Evolutionary conservation across 306 rosid genomes (phyloP).

Genomic region (Cucurbita argyrosperma): DNA sequence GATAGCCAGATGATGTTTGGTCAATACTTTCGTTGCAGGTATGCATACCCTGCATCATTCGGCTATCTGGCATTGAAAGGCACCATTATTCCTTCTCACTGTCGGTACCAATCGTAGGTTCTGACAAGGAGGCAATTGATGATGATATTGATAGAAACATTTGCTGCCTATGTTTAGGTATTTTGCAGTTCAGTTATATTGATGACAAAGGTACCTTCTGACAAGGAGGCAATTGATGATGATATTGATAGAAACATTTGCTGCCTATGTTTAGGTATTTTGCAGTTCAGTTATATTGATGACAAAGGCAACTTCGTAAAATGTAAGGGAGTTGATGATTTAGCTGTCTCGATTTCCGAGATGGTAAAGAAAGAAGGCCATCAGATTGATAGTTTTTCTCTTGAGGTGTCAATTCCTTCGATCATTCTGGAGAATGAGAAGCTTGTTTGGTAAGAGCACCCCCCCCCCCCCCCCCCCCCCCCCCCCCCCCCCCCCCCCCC

Average conservation of each 20-base stretch:
- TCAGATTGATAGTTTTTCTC: constrained; percentile 48
- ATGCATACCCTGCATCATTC: constrained; percentile 59
- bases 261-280: constrained; percentile 60
- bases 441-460: constrained; percentile 25
- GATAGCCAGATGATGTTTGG: background rate
- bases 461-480: no score
- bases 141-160: background rate
- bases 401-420: constrained; percentile 60
- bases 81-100: constrained; percentile 17
- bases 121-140: constrained; percentile 16
- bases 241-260: constrained; percentile 17
- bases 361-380: constrained; percentile 32
- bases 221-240: constrained; percentile 13
- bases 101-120: constrained; percentile 17
- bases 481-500: no score
- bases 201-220: constrained; percentile 11
- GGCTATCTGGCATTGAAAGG: constrained; percentile 41
- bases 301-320: constrained; percentile 12
- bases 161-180: constrained; percentile 64
- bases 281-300: constrained; percentile 44
- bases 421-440: constrained; percentile 36
- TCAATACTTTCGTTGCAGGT: constrained; percentile 22
- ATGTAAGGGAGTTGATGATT: constrained; percentile 20
- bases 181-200: constrained; percentile 50
- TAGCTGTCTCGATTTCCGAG: constrained; percentile 40